These are phyloP conservation scores for Dicorynia guianensis DNA, from an alignment of 306 rosid species.

Conservation along the genomic window DNA sequence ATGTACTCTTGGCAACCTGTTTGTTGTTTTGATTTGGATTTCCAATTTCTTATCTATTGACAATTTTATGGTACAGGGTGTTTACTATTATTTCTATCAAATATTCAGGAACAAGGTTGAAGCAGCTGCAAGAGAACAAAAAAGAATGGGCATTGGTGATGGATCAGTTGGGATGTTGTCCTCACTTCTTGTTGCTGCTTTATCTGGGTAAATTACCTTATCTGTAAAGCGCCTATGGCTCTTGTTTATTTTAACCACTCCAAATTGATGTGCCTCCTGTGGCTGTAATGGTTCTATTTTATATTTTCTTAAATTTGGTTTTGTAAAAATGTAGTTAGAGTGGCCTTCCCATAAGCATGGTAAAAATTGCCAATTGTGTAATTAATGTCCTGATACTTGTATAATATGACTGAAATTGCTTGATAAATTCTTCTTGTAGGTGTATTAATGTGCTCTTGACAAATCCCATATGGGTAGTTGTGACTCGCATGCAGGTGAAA, in stretches of 20 bases:
- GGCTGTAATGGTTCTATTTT: not conserved
- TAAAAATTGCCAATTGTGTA: slow-evolving; percentile 12
- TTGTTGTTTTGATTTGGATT: slow-evolving; percentile 41
- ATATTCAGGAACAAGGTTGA: slow-evolving; percentile 95
- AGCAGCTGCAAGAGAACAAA: slow-evolving; percentile 65
- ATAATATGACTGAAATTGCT: slow-evolving; percentile 32
- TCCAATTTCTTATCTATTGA: slow-evolving; percentile 54
- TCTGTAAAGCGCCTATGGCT: slow-evolving; percentile 2
- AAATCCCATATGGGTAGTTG: slow-evolving; percentile 95
- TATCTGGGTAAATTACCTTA: slow-evolving; percentile 75
- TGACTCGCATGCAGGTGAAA: slow-evolving; percentile 94
- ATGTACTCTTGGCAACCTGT: slow-evolving; percentile 4
- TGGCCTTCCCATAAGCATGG: not conserved
- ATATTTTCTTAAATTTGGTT: not conserved
- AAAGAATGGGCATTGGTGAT: slow-evolving; percentile 77
- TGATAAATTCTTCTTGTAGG: slow-evolving; percentile 56
- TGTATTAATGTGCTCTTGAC: slow-evolving; percentile 94
- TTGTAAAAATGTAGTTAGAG: not conserved
- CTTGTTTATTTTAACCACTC: slow-evolving; percentile 18
- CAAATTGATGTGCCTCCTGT: not conserved
- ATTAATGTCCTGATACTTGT: slow-evolving; percentile 22
- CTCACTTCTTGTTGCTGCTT: slow-evolving; percentile 92
- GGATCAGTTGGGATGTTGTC: slow-evolving; percentile 94
- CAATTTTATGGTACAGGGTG: slow-evolving; percentile 87
- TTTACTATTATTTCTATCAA: slow-evolving; percentile 99